Base-by-base conservation (phyloP, 768 basidiomycete genomes). In the Collybiopsis confluens region DNA sequence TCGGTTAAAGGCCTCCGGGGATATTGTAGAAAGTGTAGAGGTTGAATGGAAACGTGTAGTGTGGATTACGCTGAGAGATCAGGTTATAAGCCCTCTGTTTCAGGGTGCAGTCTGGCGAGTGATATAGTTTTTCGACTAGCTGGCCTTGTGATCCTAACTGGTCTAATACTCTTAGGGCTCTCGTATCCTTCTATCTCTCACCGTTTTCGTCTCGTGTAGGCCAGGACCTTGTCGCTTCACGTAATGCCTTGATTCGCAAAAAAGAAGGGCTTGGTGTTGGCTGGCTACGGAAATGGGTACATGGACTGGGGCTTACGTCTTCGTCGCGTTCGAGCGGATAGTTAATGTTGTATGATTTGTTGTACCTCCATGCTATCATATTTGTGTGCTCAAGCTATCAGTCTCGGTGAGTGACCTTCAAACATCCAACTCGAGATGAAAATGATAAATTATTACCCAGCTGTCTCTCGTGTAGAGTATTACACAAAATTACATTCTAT, bases 31-130 rank as follows among this genome's bases (percentile, higher is more conserved):
- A 27, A 1, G 21, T 16, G 42, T 51, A 51, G 50, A 51, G 20
- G 26, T 51, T 4, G 26, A 51, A 51, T 51, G 50, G 50, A n/a
- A 23, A 38, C 38, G 26, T 42, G 41, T 51, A 15, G 9, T 51
- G 20, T 51, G 50, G 50, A n/a, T 51, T 42, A 51, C 50, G 7
- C 35, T 33, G 20, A 13, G 38, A 26, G 50, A 42, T 36, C 40
- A 51, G 36, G 33, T 52, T 23, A 52, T 52, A 27, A 52, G 50
- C n/a, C 50, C 50, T 28, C 20, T 52, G 24, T 27, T 52, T 11
- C 40, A 52, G 38, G 50, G 50, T 24, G 35, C 50, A 13, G 16
- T 52, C 24, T 52, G 50, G 26, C 42, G 41, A 40, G 50, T 40
- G n/a, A n/a, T n/a, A n/a, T n/a, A n/a, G 16, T 28, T 13, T 27